Base-by-base conservation (phyloP, 2,329 filamentous ascomycete species). In the Blastomyces emzantsi region DNA sequence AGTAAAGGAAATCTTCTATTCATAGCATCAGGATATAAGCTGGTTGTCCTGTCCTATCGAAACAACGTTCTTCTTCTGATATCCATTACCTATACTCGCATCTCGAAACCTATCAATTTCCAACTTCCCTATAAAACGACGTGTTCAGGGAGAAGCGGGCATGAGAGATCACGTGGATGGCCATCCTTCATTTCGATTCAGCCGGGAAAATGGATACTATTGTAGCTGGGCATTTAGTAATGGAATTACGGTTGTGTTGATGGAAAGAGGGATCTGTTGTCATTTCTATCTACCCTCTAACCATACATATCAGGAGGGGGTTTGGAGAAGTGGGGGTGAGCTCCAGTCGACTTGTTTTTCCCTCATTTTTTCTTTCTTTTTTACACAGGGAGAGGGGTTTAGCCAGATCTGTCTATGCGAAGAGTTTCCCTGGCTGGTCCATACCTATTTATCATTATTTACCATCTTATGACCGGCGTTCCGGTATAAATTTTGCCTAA, bases 1-100 rank as follows among this genome's bases (percentile, higher is more conserved):
- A 60, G 85, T 91, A 73, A 90, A 88, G 72, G 81, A 86, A 66
- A 88, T 97, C 61, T 97, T 97, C 73, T 92, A 90, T 72, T 83
- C 85, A 62, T 80, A 67, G 13, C 66, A 69, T 11, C 36, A 19
- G 55, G 22, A 17, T 41, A 41, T 58, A 36, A 17, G 11, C 17
- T 22, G n/a, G n/a, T 41, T 39, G 9, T 39, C 36, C 2, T 11
- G 33, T 4, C n/a, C 19, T 28, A 8, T 13, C n/a, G 8, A 28
- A 39, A 39, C 7, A 22, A 43, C 7, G 13, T 13, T 19, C n/a
- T 25, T 22, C 11, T 17, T 41, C 17, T 58, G 15, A 43, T 22
- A 36, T 33, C 30, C 33, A 36, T 36, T 36, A 13, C 36, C 9
- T 9, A 11, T 39, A 43, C 36, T 5, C 22, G 39, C 11, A 22